phyloP scores from a whole-genome alignment of 2,329 filamentous ascomycete genomes.

The Botrytis deweyae region DNA sequence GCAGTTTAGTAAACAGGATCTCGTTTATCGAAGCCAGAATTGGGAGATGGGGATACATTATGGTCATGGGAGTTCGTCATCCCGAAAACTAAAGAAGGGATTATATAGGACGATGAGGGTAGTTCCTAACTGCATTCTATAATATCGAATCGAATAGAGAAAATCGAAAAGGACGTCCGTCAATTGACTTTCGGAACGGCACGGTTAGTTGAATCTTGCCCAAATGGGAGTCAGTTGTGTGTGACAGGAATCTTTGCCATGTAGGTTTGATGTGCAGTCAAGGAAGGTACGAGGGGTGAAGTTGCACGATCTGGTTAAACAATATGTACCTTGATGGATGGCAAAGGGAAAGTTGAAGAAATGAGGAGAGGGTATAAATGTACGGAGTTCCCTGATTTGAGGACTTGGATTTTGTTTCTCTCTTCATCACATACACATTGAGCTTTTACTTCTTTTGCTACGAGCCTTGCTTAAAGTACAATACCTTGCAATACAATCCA shows the following conservation, averaged over 20 bases:
- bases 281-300: not conserved
- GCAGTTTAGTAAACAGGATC: not conserved
- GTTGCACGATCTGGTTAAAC: not conserved
- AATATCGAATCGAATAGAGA: not conserved
- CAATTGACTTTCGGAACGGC: not conserved
- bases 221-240: not conserved
- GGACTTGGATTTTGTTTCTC: not conserved
- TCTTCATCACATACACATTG: not conserved
- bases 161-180: not conserved
- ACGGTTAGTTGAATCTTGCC: not conserved
- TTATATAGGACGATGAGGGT: not conserved
- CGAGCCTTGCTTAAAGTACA: not conserved
- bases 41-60: not conserved
- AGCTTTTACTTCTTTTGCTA: not conserved
- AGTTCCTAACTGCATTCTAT: not conserved
- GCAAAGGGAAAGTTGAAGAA: not conserved
- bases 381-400: not conserved
- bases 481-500: not conserved
- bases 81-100: not conserved
- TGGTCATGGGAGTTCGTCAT: constrained; percentile 17
- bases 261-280: not conserved
- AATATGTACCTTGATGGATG: not conserved
- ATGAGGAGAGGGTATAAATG: not conserved
- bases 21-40: not conserved
- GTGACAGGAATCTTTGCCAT: not conserved